A percentile compares a stretch with the other conserved stretches of the same genome.
phyloP scores from a whole-genome alignment of 208 protist species.

The Acanthamoeba sp. region DNA sequence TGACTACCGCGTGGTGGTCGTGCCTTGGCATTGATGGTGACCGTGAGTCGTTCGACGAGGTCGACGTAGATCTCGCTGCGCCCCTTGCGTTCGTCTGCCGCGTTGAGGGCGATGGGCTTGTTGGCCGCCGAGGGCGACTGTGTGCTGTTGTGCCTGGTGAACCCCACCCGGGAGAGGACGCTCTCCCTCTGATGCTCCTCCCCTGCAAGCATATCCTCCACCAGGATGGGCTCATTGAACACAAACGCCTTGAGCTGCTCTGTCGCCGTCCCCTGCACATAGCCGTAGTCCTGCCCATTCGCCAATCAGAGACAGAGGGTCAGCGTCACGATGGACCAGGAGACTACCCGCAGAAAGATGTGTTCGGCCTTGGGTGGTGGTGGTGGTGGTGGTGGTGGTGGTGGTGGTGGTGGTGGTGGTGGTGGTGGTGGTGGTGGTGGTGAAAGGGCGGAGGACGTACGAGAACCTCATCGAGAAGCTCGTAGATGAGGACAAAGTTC shows the following conservation, averaged over 20 bases:
- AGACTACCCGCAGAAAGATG: no score
- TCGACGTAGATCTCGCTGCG: slow-evolving; percentile 95
- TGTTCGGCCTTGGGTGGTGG: no score
- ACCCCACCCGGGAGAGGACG: not conserved
- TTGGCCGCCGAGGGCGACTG: slow-evolving; percentile 70
- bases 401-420: not conserved
- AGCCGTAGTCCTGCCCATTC: slow-evolving; percentile 89
- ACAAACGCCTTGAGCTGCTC: slow-evolving; percentile 92
- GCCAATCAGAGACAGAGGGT: no score
- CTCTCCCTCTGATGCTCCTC: not conserved
- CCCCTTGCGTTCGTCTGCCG: slow-evolving; percentile 71
- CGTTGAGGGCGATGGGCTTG: slow-evolving; percentile 79
- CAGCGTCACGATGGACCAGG: no score
- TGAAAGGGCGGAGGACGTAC: not conserved
- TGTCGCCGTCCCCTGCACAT: slow-evolving; percentile 90
- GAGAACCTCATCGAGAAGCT: slow-evolving; percentile 94
- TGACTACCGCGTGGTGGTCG: no score
- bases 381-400: no score
- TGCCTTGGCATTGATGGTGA: slow-evolving; percentile 89
- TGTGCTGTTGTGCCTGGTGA: not conserved
- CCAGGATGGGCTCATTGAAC: slow-evolving; percentile 88
- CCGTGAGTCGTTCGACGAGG: slow-evolving; percentile 92
- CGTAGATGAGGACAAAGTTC: slow-evolving; percentile 95
- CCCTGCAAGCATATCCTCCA: not conserved
- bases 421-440: not conserved